Percentiles rank a stretch among this genome's conserved stretches.
Evolutionary conservation across 129 eudicot genomes (phyloP).

Genomic region (Sambucus nigra): DNA sequence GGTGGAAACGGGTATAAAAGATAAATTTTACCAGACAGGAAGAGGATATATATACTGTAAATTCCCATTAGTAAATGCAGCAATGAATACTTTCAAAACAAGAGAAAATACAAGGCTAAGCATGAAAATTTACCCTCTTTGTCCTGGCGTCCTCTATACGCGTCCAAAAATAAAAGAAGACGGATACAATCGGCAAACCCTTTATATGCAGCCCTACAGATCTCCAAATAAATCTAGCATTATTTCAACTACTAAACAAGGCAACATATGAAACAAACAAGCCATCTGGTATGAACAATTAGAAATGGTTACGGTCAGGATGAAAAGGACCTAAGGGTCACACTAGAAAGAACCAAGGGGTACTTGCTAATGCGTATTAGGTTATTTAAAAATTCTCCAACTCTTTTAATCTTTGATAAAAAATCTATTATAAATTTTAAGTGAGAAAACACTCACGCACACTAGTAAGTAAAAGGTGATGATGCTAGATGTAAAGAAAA

Average conservation of each 20-base stretch:
- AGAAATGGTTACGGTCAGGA: background rate
- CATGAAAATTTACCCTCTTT: conserved; percentile 63
- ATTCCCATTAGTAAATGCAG: background rate
- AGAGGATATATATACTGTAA: background rate
- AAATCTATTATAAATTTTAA: no score
- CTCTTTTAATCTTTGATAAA: no score
- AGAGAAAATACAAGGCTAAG: conserved; percentile 2
- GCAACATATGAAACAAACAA: background rate
- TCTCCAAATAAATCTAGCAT: conserved; percentile 12
- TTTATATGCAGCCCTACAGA: conserved; percentile 95
- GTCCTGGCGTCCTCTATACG: conserved; percentile 93
- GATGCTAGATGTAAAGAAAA: no score
- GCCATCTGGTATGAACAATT: background rate
- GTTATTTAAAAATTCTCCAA: no score
- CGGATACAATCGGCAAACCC: conserved; percentile 98
- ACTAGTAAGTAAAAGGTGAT: no score
- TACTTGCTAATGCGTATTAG: no score
- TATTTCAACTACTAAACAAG: background rate
- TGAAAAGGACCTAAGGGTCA: no score
- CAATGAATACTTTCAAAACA: background rate
- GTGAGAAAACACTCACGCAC: no score
- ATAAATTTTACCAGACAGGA: conserved; percentile 1
- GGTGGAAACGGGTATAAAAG: conserved; percentile 1
- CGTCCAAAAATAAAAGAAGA: conserved; percentile 84
- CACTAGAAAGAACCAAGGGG: no score